A percentile compares a stretch with the other conserved stretches of the same genome.
These are phyloP conservation scores for Stevia rebaudiana DNA, from an alignment of 140 eudicot species.

Conservation along the genomic window DNA sequence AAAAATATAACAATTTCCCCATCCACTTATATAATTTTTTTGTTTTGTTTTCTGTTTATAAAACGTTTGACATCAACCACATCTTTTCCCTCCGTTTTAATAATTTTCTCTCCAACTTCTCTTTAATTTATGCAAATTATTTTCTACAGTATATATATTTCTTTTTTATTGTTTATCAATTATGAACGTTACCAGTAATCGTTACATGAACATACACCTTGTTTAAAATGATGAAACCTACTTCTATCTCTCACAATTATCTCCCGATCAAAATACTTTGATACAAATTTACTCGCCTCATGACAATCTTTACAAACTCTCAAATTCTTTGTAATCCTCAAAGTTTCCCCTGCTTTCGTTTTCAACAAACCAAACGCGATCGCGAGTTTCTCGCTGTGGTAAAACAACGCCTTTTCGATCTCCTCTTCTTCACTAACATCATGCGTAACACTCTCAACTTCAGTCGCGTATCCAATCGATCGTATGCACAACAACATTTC, in stretches of 20 bases:
- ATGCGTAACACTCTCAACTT: slow-evolving; percentile 37
- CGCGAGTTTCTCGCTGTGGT: slow-evolving; percentile 81
- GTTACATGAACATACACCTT: slow-evolving; percentile 64
- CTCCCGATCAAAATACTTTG: slow-evolving; percentile 51
- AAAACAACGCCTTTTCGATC: slow-evolving; percentile 52
- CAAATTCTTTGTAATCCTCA: slow-evolving; percentile 62
- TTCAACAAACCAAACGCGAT: slow-evolving; percentile 68
- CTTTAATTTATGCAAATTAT: no score
- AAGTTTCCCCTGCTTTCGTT: slow-evolving; percentile 46
- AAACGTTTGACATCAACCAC: no score
- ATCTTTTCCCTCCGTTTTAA: no score
- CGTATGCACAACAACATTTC: slow-evolving; percentile 50
- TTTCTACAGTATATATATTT: no score
- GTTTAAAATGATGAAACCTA: slow-evolving; percentile 61
- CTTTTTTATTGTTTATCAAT: no score
- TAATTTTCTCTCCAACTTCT: no score
- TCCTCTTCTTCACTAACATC: slow-evolving; percentile 66
- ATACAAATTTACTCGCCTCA: slow-evolving; percentile 60
- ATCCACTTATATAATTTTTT: no score
- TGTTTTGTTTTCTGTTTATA: no score
- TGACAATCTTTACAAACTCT: slow-evolving; percentile 81
- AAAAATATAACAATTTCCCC: no score
- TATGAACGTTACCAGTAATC: slow-evolving; percentile 78
- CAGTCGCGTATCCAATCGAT: slow-evolving; percentile 53
- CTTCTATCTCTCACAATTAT: slow-evolving; percentile 65